Percentiles rank a stretch among this genome's conserved stretches.
Conservation (phyloP, 2,329 filamentous ascomycete genomes). For the Coleophoma crateriformis region DNA sequence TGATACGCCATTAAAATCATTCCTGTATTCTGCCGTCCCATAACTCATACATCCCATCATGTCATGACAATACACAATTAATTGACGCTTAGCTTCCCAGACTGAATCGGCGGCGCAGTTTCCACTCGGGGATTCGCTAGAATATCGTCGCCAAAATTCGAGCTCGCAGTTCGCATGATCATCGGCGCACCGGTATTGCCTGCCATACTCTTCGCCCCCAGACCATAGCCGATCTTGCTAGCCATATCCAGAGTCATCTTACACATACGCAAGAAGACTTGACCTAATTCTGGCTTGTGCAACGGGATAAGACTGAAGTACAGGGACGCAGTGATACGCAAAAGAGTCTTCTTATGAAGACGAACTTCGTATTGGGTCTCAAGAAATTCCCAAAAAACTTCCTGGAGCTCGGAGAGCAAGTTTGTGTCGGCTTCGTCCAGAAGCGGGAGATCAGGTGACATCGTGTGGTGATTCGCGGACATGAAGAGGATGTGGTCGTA, state of each 20-base stretch:
- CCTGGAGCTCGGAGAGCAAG: slow-evolving; percentile 19
- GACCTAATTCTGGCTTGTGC: slow-evolving; percentile 19
- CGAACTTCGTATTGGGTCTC: slow-evolving; percentile 18
- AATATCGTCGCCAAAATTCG: slow-evolving; percentile 3
- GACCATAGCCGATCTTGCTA: slow-evolving; percentile 1
- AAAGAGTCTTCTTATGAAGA: slow-evolving; percentile 25
- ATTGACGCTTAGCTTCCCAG: no score
- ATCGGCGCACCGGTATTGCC: not conserved
- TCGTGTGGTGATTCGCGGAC: slow-evolving; percentile 13
- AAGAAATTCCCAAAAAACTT: slow-evolving; percentile 22
- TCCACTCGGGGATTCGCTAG: not conserved
- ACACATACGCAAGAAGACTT: slow-evolving; percentile 22
- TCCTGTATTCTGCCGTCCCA: no score
- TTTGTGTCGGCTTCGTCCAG: slow-evolving; percentile 19
- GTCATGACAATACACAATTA: no score
- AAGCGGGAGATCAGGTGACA: slow-evolving; percentile 11
- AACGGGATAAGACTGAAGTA: slow-evolving; percentile 26
- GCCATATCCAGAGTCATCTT: slow-evolving; percentile 11
- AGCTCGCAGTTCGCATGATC: slow-evolving; percentile 1
- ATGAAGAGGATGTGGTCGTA: slow-evolving; percentile 26
- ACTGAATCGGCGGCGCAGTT: no score
- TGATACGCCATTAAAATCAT: no score
- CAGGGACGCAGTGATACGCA: slow-evolving; percentile 24
- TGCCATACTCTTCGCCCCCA: slow-evolving; percentile 1
- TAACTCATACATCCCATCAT: no score